A percentile compares a stretch with the other conserved stretches of the same genome.
These are phyloP conservation scores for Cladorrhinum sp. DNA, from an alignment of 2,329 filamentous ascomycete genomes.

Conservation along the genomic window DNA sequence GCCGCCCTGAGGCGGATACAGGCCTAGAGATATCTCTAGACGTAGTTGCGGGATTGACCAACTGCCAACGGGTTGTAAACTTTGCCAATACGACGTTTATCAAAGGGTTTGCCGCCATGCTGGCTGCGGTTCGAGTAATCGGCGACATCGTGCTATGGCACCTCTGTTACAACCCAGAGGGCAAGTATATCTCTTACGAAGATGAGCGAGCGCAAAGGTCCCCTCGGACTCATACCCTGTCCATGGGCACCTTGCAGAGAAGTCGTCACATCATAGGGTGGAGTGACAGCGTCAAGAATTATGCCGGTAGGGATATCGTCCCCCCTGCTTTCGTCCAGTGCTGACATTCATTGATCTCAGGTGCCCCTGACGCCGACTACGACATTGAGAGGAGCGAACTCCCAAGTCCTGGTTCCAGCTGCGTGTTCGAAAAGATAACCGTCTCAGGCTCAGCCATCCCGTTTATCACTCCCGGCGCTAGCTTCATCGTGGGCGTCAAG, in stretches of 20 bases:
- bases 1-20: background rate
- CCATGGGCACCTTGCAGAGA: background rate
- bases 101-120: background rate
- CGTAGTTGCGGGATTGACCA: background rate
- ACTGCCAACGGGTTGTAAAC: background rate
- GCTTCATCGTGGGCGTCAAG: background rate
- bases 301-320: background rate
- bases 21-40: background rate
- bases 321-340: too few relatives aligned
- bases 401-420: background rate
- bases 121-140: background rate
- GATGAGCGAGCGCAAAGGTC: background rate
- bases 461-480: background rate
- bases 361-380: slow-evolving; percentile 6
- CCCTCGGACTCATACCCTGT: background rate
- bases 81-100: background rate
- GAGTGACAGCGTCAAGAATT: slow-evolving; percentile 1
- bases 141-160: background rate
- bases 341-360: too few relatives aligned
- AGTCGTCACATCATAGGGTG: slow-evolving; percentile 6
- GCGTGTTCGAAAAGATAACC: slow-evolving; percentile 4
- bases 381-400: background rate
- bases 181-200: background rate
- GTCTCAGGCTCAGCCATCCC: background rate
- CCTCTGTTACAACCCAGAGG: background rate